Conservation (phyloP, 1,284 basidiomycete genomes). For the Chiua sp. region DNA sequence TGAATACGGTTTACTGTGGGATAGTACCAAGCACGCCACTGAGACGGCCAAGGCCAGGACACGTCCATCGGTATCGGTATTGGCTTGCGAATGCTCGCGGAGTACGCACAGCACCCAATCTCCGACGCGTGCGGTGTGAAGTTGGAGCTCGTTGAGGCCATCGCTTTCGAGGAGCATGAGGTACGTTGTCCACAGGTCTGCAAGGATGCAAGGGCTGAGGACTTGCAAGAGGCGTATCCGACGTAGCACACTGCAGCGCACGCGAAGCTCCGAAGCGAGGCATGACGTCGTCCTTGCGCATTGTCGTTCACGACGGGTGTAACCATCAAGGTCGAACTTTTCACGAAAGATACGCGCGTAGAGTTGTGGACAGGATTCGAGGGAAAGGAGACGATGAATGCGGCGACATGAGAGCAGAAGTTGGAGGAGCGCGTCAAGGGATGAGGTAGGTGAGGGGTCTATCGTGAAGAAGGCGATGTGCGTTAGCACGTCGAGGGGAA, state of each 20-base stretch:
- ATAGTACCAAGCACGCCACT: constrained; percentile 41
- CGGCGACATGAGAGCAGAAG: constrained; percentile 50
- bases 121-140: constrained; percentile 42
- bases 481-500: constrained; percentile 58
- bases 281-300: constrained; percentile 45
- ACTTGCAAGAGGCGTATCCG: constrained; percentile 47
- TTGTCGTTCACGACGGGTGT: constrained; percentile 40
- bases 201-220: constrained; percentile 31
- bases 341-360: constrained; percentile 65
- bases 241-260: constrained; percentile 48
- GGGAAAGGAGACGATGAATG: constrained; percentile 50
- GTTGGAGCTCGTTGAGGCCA: constrained; percentile 48
- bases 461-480: constrained; percentile 53
- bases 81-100: constrained; percentile 18
- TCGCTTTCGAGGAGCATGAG: constrained; percentile 58
- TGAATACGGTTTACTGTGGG: constrained; percentile 39
- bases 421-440: constrained; percentile 46
- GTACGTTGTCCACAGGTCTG: constrained; percentile 57
- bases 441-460: constrained; percentile 39
- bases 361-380: constrained; percentile 55
- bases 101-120: constrained; percentile 39
- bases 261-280: constrained; percentile 52
- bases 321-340: constrained; percentile 55
- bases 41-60: constrained; percentile 35
- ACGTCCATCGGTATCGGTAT: constrained; percentile 15